These are phyloP conservation scores for Rhodotorula kratochvilovae DNA, from an alignment of 768 basidiomycete species.

Conservation along the genomic window DNA sequence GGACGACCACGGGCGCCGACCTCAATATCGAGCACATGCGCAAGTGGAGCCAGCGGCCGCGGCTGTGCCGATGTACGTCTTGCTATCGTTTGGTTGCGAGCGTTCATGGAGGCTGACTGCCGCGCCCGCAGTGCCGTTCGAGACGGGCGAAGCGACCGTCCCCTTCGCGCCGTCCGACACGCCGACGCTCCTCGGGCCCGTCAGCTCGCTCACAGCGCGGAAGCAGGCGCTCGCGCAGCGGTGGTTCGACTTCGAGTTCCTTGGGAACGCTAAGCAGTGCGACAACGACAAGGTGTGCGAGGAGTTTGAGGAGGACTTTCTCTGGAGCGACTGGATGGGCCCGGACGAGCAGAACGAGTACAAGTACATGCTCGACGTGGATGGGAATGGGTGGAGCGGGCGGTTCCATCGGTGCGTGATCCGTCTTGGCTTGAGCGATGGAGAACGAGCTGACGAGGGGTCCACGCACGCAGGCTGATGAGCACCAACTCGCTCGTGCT, in stretches of 20 bases:
- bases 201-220: neutral
- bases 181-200: conserved; percentile 4
- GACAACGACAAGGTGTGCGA: conserved; percentile 9
- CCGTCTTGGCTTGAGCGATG: too few species aligned
- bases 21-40: conserved; percentile 39
- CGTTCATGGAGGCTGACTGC: too few species aligned
- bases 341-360: conserved; percentile 48
- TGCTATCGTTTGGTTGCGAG: too few species aligned
- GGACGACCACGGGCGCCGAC: conserved; percentile 78
- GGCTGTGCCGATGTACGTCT: conserved; percentile 32
- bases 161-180: conserved; percentile 12
- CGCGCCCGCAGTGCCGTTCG: conserved; percentile 33
- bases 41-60: conserved; percentile 40
- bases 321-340: conserved; percentile 46
- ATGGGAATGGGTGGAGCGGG: conserved; percentile 87
- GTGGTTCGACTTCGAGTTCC: conserved; percentile 32
- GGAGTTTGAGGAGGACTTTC: conserved; percentile 41
- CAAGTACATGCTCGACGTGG: conserved; percentile 65
- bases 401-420: conserved; percentile 62
- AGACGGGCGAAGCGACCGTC: conserved; percentile 6
- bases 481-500: conserved; percentile 50
- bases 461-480: conserved; percentile 44
- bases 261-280: conserved; percentile 24
- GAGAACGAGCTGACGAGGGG: neutral
- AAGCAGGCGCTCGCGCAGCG: conserved; percentile 13